A percentile compares a stretch with the other conserved stretches of the same genome.
Evolutionary conservation across 495 filamentous ascomycete species (phyloP).

Genomic region (Daldinia childiae): DNA sequence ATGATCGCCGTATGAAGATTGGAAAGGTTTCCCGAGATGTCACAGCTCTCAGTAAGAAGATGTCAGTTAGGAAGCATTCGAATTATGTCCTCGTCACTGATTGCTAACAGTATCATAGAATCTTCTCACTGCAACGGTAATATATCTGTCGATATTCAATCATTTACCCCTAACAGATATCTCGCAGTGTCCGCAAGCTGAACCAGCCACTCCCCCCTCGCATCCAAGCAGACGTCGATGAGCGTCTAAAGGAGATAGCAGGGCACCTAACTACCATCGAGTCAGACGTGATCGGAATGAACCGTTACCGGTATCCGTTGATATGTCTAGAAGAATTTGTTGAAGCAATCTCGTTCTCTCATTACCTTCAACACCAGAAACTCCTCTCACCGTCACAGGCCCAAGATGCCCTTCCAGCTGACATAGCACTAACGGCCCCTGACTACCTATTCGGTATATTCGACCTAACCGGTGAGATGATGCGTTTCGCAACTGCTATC

Average conservation of each 20-base stretch:
- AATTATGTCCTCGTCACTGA: background rate
- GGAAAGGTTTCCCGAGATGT: constrained; percentile 91
- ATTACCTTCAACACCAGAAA: constrained; percentile 82
- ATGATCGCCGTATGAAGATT: constrained; percentile 88
- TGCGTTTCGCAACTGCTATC: constrained; percentile 90
- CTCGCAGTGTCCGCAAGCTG: constrained; percentile 68
- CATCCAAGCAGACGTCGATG: constrained; percentile 70
- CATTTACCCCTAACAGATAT: constrained; percentile 20
- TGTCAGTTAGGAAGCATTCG: constrained; percentile 63
- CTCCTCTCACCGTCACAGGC: constrained; percentile 74
- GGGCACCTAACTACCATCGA: constrained; percentile 72
- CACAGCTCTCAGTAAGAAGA: constrained; percentile 95
- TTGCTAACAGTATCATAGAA: constrained; percentile 61
- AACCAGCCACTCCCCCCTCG: constrained; percentile 68
- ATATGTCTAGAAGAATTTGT: constrained; percentile 91
- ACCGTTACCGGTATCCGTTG: constrained; percentile 88
- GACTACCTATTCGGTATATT: constrained; percentile 94
- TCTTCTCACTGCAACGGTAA: constrained; percentile 92
- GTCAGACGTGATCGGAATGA: constrained; percentile 77
- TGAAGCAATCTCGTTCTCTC: constrained; percentile 83
- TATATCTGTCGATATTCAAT: background rate
- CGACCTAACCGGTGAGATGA: constrained; percentile 92
- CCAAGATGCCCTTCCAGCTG: constrained; percentile 56
- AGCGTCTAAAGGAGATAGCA: constrained; percentile 71
- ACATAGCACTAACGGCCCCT: constrained; percentile 72